These are phyloP conservation scores for Scenedesmus sp. DNA, from an alignment of 163 green algal species.

Conservation along the genomic window DNA sequence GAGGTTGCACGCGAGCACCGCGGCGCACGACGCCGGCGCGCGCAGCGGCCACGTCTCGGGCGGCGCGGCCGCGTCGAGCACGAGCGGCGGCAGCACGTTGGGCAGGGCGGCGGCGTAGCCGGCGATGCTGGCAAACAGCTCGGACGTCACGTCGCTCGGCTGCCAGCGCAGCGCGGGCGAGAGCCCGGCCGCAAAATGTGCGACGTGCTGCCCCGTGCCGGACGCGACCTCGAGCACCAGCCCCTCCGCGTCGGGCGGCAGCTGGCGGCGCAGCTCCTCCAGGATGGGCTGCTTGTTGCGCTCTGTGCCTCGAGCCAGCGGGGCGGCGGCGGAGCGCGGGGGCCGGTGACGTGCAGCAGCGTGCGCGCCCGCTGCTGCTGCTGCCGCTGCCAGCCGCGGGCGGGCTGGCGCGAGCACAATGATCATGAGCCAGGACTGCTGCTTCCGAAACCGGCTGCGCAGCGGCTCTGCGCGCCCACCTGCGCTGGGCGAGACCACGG, in stretches of 20 bases:
- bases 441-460: background rate
- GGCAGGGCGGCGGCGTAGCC: slow-evolving; percentile 6
- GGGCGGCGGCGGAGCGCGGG: background rate
- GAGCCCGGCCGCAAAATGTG: slow-evolving; percentile 46
- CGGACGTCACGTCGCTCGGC: slow-evolving; percentile 40
- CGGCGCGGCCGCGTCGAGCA: slow-evolving; percentile 38
- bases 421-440: background rate
- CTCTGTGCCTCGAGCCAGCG: background rate
- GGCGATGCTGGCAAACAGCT: slow-evolving; percentile 42
- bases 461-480: background rate
- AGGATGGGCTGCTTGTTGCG: slow-evolving; percentile 42
- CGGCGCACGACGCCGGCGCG: background rate
- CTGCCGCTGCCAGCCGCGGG: background rate
- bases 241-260: background rate
- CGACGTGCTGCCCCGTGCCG: slow-evolving; percentile 49
- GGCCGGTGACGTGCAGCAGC: background rate
- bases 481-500: slow-evolving; percentile 15
- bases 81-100: slow-evolving; percentile 43
- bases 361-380: background rate
- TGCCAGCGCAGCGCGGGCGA: slow-evolving; percentile 19
- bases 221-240: slow-evolving; percentile 28
- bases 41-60: slow-evolving; percentile 13
- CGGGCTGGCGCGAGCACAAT: background rate
- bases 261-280: background rate
- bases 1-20: slow-evolving; percentile 43